Base-by-base conservation (phyloP, 768 basidiomycete genomes). In the Tricholoma flavovirens region DNA sequence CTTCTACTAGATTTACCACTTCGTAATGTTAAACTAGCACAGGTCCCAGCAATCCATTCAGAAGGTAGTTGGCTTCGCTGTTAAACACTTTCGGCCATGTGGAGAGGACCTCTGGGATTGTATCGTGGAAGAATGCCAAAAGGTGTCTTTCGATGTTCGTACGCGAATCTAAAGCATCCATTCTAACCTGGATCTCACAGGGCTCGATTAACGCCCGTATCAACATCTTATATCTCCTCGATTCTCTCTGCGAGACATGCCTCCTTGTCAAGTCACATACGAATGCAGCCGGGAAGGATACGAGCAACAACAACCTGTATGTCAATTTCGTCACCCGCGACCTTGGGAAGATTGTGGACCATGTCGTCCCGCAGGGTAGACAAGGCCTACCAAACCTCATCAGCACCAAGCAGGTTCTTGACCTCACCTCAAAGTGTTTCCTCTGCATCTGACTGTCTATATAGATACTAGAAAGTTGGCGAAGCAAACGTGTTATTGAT, bases 41-140 rank as follows among this genome's bases (percentile, higher is more conserved):
- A 92, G 89, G 62, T 85, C 91, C 26, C 91, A 93, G 65, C 85
- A 84, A 64, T 93, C 90, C 11, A 94, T 95, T 53, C 89, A 91
- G 69, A 90, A 88, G 68, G 87, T 90, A 33, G 93, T 95, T 30
- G 77, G 80, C 8, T 95, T 85, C 64, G 90, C 92, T 0, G 77
- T 94, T 54, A 93, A 93, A 68, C 86, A 89, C 65, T 93, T 88
- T 53, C 76, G 86, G 5, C 81, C 81, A 55, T 94, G 92, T 55
- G 93, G 90, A 5, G 93, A 96, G 64, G 93, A 97, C 69, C 70
- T 96, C 10, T 96, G 93, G 94, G 93, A 95, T 62, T 95, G 93
- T 62, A 81, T 96, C 36, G 71, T 93, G 22, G 93, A 96, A 66
- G 91, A 95, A 72, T 92, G 87, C 60, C 85, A 89, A 67, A 95